Conservation (phyloP, 768 basidiomycete species). For the Mycena crocata region DNA sequence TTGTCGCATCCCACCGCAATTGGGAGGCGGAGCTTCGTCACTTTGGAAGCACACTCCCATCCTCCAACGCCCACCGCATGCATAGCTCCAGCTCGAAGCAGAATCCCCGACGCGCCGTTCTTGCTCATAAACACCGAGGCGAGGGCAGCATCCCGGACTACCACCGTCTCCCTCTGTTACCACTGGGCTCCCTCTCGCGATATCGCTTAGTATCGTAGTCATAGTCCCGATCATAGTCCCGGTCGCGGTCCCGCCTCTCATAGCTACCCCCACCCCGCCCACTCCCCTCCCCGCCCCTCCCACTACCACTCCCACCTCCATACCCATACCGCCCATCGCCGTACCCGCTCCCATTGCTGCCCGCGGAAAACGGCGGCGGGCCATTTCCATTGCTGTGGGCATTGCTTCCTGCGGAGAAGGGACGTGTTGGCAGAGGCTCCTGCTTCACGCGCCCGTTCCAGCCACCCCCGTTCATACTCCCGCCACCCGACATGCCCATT, state of each 20-base stretch:
- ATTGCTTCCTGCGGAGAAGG: no score
- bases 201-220: not conserved
- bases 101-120: no score
- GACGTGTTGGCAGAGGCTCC: no score
- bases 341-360: not conserved
- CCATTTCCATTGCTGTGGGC: no score
- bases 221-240: constrained; percentile 8
- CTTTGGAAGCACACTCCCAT: no score
- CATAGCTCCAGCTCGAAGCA: no score
- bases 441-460: constrained; percentile 7
- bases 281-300: not conserved
- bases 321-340: not conserved
- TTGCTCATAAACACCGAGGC: no score
- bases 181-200: constrained; percentile 1
- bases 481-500: constrained; percentile 9
- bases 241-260: not conserved
- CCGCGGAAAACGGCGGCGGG: constrained; percentile 2
- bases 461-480: not conserved
- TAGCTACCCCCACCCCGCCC: not conserved
- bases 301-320: not conserved
- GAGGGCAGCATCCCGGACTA: no score
- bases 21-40: no score
- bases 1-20: no score
- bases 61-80: no score
- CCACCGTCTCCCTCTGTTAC: not conserved